A percentile compares a stretch with the other conserved stretches of the same genome.
Evolutionary conservation across 192 early-diverging fungal genomes (phyloP).

Genomic region (Haplosporangium gracile): DNA sequence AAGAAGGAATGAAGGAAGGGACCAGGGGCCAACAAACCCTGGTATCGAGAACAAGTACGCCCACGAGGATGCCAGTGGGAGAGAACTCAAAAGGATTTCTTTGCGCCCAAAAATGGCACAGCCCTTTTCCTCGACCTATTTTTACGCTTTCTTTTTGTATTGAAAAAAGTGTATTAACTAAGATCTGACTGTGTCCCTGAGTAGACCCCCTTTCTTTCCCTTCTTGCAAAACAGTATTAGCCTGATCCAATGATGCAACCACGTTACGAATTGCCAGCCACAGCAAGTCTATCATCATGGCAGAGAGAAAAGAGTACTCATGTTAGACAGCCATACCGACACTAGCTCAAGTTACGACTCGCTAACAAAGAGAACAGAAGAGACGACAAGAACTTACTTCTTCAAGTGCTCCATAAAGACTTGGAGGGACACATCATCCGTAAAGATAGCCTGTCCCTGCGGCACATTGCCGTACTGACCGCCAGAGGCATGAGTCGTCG

Average conservation of each 20-base stretch:
- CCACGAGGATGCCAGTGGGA: no score
- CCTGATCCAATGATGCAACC: neutral
- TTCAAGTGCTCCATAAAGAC: constrained; percentile 97
- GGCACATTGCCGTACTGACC: constrained; percentile 72
- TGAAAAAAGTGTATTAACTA: neutral
- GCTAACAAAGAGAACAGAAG: neutral
- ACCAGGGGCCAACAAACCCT: no score
- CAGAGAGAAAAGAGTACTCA: neutral
- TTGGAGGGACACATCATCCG: constrained; percentile 98
- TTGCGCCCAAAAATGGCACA: neutral
- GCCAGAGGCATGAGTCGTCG: constrained; percentile 90
- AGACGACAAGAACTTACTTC: constrained; percentile 65
- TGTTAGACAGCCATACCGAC: neutral
- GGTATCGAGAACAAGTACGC: no score
- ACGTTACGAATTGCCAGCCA: constrained; percentile 16
- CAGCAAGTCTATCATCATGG: constrained; percentile 10
- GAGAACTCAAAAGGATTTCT: neutral
- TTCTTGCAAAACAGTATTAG: neutral
- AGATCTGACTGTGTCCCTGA: neutral
- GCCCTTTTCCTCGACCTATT: neutral
- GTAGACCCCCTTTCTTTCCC: neutral
- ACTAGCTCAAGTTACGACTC: neutral
- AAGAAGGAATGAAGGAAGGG: neutral
- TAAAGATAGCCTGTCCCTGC: constrained; percentile 93
- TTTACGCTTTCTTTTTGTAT: neutral